Percentiles rank a stretch among this genome's conserved stretches.
Conservation (phyloP, 1,284 basidiomycete genomes). For the Austropuccinia psidii region DNA sequence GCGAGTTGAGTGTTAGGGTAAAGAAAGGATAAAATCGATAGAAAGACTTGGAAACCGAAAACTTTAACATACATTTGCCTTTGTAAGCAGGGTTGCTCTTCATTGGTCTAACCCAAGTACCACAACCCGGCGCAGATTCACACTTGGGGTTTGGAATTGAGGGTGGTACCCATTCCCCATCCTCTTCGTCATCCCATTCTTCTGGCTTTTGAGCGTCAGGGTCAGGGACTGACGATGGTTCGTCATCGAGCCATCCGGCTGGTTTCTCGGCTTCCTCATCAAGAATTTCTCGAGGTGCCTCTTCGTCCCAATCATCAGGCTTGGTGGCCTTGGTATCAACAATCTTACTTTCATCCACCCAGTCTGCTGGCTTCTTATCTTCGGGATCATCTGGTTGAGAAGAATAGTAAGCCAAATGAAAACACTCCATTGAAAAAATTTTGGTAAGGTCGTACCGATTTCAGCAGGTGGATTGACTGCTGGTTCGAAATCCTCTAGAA, state of each 20-base stretch:
- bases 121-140: constrained; percentile 81
- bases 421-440: not conserved
- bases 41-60: not conserved
- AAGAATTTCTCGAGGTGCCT: constrained; percentile 77
- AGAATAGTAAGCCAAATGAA: not conserved
- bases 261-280: constrained; percentile 84
- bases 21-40: not conserved
- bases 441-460: constrained; percentile 56
- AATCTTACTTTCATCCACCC: constrained; percentile 86
- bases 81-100: constrained; percentile 47
- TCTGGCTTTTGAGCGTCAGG: constrained; percentile 87
- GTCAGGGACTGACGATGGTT: constrained; percentile 72
- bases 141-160: constrained; percentile 73
- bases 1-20: not conserved
- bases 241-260: constrained; percentile 89
- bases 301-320: constrained; percentile 95
- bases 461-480: constrained; percentile 84
- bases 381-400: constrained; percentile 61
- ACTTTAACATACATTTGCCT: constrained; percentile 43
- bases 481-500: constrained; percentile 93
- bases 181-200: constrained; percentile 99
- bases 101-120: constrained; percentile 56
- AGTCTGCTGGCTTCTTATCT: constrained; percentile 81
- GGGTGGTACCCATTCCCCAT: constrained; percentile 95
- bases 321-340: constrained; percentile 63